These are phyloP conservation scores for Phytophthora fragariaefolia DNA, from an alignment of 352 stramenopile genomes.

Conservation along the genomic window DNA sequence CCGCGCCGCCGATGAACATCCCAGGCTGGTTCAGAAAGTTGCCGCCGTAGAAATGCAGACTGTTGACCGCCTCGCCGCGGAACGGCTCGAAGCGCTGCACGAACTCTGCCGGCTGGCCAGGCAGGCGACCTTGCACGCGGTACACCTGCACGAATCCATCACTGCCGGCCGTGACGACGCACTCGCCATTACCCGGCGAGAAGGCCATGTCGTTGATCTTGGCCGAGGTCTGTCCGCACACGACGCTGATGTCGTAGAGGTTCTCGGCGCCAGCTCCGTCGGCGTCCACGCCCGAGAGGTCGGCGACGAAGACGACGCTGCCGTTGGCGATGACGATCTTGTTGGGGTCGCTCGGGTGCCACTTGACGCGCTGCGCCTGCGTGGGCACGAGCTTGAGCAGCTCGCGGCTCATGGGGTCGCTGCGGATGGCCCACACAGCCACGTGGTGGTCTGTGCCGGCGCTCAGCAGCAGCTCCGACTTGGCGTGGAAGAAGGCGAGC, in stretches of 20 bases:
- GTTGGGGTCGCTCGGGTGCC: constrained; percentile 78
- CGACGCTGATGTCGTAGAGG: constrained; percentile 70
- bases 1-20: constrained; percentile 70
- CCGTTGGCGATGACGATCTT: constrained; percentile 80
- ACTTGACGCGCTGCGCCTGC: constrained; percentile 74
- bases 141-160: constrained; percentile 88
- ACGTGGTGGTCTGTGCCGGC: constrained; percentile 78
- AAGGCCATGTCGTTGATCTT: constrained; percentile 87
- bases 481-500: constrained; percentile 76
- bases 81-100: constrained; percentile 85
- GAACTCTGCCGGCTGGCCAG: constrained; percentile 66
- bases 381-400: constrained; percentile 69
- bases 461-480: constrained; percentile 74
- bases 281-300: constrained; percentile 58
- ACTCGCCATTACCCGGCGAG: constrained; percentile 56
- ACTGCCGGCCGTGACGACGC: constrained; percentile 68
- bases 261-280: constrained; percentile 55
- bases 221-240: constrained; percentile 68
- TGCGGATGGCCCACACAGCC: constrained; percentile 72
- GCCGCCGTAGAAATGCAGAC: constrained; percentile 71
- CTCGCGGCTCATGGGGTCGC: constrained; percentile 73
- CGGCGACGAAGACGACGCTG: constrained; percentile 65
- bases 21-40: constrained; percentile 52
- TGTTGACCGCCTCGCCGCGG: constrained; percentile 69
- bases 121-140: constrained; percentile 51